Conservation (phyloP, 106 monocot genomes). For the Posidonia australis region DNA sequence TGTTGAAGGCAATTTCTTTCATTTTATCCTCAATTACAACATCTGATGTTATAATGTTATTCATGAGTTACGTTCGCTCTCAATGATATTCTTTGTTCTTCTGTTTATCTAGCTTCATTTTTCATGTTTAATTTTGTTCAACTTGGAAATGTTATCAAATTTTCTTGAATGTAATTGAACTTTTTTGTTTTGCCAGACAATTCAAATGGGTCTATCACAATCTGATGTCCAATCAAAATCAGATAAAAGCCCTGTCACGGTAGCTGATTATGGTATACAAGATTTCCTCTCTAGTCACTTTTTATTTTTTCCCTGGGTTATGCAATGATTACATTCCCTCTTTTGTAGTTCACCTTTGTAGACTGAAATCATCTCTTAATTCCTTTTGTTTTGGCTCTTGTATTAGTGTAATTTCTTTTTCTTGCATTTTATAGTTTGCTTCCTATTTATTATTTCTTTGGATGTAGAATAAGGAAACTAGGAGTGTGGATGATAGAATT, state of each 20-base stretch:
- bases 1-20: too few relatives aligned
- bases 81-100: background rate
- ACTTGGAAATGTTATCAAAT: background rate
- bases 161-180: background rate
- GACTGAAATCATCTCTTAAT: background rate
- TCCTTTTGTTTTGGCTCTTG: background rate
- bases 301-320: background rate
- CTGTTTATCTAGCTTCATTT: background rate
- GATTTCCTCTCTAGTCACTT: background rate
- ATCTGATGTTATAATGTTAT: background rate
- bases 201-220: slow-evolving; percentile 54
- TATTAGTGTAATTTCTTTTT: too few relatives aligned
- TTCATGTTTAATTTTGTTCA: background rate
- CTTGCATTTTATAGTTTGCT: too few relatives aligned
- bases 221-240: slow-evolving; percentile 94
- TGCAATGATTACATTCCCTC: background rate
- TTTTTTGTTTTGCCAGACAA: slow-evolving; percentile 33
- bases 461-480: too few relatives aligned
- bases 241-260: slow-evolving; percentile 89
- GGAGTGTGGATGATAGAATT: too few relatives aligned
- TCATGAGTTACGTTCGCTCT: background rate
- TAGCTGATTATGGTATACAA: slow-evolving; percentile 97
- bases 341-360: background rate
- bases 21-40: background rate
- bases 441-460: too few relatives aligned